These are phyloP conservation scores for Plasmodium yoelii DNA, from an alignment of 169 alveolate species.

Conservation along the genomic window DNA sequence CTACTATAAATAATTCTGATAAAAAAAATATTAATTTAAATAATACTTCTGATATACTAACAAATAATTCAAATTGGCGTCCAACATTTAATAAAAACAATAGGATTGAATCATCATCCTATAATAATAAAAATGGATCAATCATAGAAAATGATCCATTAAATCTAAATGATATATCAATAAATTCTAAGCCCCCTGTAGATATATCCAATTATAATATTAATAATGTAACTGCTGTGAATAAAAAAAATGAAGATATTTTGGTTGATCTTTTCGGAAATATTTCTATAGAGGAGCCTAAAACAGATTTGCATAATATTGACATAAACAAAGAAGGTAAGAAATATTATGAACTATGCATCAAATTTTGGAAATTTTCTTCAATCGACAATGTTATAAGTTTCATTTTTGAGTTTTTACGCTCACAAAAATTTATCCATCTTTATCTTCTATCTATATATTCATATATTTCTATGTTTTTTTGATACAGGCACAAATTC, in stretches of 20 bases:
- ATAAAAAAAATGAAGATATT: conserved; percentile 76
- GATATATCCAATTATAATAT: not conserved
- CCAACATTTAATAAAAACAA: not conserved
- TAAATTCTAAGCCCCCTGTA: not conserved
- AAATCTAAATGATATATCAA: not conserved
- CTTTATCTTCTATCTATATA: no score
- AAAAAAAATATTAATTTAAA: not conserved
- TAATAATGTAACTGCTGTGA: not conserved
- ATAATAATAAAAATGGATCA: not conserved
- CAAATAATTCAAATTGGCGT: no score
- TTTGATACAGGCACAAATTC: conserved; percentile 23
- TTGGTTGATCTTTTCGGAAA: conserved; percentile 72
- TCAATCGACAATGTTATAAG: no score
- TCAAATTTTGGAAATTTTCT: no score
- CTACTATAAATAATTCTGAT: not conserved
- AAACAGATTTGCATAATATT: conserved; percentile 6
- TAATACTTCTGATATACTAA: not conserved
- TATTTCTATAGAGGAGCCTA: conserved; percentile 61
- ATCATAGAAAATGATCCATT: conserved; percentile 1
- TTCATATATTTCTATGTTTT: not conserved
- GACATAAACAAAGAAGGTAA: conserved; percentile 1
- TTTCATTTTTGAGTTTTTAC: no score
- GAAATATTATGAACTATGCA: no score
- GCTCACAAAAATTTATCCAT: no score
- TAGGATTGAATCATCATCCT: not conserved